phyloP scores from a whole-genome alignment of 768 basidiomycete species.

The Strobilomyces dryophilus region DNA sequence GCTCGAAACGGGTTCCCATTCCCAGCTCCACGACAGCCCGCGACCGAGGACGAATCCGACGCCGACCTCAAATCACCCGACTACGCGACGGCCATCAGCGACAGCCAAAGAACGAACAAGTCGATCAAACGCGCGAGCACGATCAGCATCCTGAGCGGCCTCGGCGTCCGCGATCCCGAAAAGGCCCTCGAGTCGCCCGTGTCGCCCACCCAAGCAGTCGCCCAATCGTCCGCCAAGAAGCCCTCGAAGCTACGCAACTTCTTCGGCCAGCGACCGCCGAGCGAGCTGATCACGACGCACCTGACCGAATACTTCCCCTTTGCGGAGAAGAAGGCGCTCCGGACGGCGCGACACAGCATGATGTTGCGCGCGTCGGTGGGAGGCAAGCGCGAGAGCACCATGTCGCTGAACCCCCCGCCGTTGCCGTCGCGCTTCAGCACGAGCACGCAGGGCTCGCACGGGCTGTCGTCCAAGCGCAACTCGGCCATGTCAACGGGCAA shows the following conservation, averaged over 20 bases:
- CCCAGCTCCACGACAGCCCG: conserved; percentile 6
- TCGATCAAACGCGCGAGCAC: conserved; percentile 82
- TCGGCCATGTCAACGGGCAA: conserved; percentile 37
- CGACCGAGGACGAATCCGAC: conserved; percentile 37
- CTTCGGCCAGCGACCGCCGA: conserved; percentile 96
- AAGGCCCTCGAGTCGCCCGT: conserved; percentile 55
- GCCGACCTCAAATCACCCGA: conserved; percentile 32
- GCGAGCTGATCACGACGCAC: conserved; percentile 94
- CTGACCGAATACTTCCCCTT: conserved; percentile 93
- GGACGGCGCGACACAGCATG: conserved; percentile 88
- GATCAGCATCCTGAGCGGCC: conserved; percentile 88
- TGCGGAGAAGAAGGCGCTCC: conserved; percentile 87
- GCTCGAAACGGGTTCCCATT: conserved; percentile 14
- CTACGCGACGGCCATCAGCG: conserved; percentile 21
- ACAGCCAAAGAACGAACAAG: conserved; percentile 25
- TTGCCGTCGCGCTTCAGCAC: conserved; percentile 38
- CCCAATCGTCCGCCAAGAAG: conserved; percentile 30
- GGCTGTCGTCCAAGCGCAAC: conserved; percentile 46
- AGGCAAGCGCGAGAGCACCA: conserved; percentile 42
- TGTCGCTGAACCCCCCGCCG: conserved; percentile 39
- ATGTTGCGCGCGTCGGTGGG: conserved; percentile 50
- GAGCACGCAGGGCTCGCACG: conserved; percentile 35
- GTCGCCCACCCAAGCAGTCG: conserved; percentile 39
- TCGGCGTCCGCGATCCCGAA: conserved; percentile 83
- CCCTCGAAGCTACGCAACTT: conserved; percentile 87